A percentile compares a stretch with the other conserved stretches of the same genome.
These are phyloP conservation scores for Cerrena zonata DNA, from an alignment of 1,284 basidiomycete species.

Conservation along the genomic window DNA sequence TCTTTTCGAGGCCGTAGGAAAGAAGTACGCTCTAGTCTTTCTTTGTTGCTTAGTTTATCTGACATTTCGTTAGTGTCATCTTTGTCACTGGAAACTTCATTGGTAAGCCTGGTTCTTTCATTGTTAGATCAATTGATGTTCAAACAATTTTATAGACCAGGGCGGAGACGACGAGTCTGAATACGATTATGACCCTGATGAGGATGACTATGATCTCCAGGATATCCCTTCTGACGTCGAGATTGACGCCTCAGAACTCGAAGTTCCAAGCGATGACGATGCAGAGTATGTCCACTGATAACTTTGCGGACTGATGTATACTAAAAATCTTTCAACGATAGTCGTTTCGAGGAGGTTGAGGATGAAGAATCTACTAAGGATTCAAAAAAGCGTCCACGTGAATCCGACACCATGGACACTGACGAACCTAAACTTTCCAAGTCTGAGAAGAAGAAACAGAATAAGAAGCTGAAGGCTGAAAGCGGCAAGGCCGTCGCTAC, in stretches of 20 bases:
- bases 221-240: constrained; percentile 78
- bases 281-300: constrained; percentile 28
- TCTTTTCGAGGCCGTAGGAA: constrained; percentile 72
- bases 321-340: constrained; percentile 22
- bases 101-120: constrained; percentile 35
- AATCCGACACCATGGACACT: constrained; percentile 41
- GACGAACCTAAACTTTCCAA: constrained; percentile 44
- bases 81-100: constrained; percentile 91
- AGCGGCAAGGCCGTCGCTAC: constrained; percentile 51
- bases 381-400: constrained; percentile 57
- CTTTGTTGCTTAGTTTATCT: constrained; percentile 7
- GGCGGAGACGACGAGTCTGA: constrained; percentile 38
- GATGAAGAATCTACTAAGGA: constrained; percentile 28
- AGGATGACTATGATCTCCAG: constrained; percentile 54
- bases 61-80: constrained; percentile 50
- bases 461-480: constrained; percentile 71
- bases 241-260: constrained; percentile 52
- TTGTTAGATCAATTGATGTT: constrained; percentile 9
- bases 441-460: constrained; percentile 59
- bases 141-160: constrained; percentile 38
- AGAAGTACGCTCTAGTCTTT: constrained; percentile 56
- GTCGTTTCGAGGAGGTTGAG: constrained; percentile 58
- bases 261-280: constrained; percentile 44
- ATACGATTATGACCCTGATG: constrained; percentile 36
- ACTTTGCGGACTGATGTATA: too few relatives aligned